These are phyloP conservation scores for Dicorynia guianensis DNA, from an alignment of 306 rosid species.

Conservation along the genomic window DNA sequence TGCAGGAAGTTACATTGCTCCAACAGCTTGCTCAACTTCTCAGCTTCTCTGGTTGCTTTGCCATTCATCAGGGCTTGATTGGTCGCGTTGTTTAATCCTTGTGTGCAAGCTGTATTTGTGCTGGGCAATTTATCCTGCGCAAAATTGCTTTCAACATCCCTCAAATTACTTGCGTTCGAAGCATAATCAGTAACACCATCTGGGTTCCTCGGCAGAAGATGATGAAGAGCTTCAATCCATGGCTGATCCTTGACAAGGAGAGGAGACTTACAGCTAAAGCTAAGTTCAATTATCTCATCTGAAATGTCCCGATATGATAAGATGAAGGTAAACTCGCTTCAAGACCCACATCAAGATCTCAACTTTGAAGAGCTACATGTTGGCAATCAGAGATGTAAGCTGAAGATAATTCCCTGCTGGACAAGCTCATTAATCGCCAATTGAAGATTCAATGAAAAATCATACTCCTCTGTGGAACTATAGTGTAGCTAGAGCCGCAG, in stretches of 20 bases:
- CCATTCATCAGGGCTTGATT: constrained; percentile 41
- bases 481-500: constrained; percentile 49
- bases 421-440: constrained; percentile 74
- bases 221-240: constrained; percentile 37
- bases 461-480: constrained; percentile 78
- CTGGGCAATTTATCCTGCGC: constrained; percentile 30
- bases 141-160: constrained; percentile 40
- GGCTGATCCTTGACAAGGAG: constrained; percentile 26
- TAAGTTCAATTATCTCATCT: constrained; percentile 73
- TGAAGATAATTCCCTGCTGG: constrained; percentile 50
- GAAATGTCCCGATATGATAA: constrained; percentile 48
- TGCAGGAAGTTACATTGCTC: constrained; percentile 75
- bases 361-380: constrained; percentile 39
- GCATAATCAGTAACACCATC: constrained; percentile 37
- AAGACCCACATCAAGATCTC: constrained; percentile 33
- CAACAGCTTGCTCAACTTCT: constrained; percentile 64
- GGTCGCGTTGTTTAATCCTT: constrained; percentile 38
- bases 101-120: constrained; percentile 18
- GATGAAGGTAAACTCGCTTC: constrained; percentile 47
- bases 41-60: constrained; percentile 58
- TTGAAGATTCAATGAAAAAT: constrained; percentile 76
- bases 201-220: constrained; percentile 37
- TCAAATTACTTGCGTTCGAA: constrained; percentile 2
- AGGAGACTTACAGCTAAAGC: constrained; percentile 47
- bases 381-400: constrained; percentile 63